These are phyloP conservation scores for Phytopythium oedochilum DNA, from an alignment of 352 stramenopile genomes.

Conservation along the genomic window DNA sequence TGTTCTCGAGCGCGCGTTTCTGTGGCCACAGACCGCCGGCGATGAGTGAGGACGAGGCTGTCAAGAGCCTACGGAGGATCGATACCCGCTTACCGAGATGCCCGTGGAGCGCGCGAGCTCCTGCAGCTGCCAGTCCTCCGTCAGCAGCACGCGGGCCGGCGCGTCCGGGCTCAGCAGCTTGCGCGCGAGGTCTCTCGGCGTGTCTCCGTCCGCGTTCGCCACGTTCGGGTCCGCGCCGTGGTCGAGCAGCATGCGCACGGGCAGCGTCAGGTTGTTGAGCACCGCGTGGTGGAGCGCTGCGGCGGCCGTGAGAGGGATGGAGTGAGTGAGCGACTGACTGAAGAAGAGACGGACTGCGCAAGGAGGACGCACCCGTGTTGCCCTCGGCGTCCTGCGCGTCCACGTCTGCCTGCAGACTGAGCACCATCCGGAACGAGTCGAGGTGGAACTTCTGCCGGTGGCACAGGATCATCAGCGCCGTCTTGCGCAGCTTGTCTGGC, in stretches of 20 bases:
- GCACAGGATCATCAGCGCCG: constrained; percentile 69
- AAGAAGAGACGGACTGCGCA: background rate
- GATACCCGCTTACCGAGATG: constrained; percentile 22
- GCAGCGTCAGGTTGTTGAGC: constrained; percentile 51
- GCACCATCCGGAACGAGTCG: constrained; percentile 77
- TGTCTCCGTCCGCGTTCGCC: constrained; percentile 38
- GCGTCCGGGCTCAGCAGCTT: constrained; percentile 30
- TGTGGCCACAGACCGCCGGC: constrained; percentile 2
- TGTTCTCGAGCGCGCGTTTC: constrained; percentile 57
- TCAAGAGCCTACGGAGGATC: background rate
- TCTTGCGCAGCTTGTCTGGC: constrained; percentile 33
- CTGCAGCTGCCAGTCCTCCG: constrained; percentile 52
- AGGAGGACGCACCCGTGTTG: constrained; percentile 46
- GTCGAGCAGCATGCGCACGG: constrained; percentile 70
- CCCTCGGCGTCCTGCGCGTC: constrained; percentile 52
- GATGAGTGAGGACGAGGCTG: background rate
- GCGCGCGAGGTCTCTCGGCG: constrained; percentile 40
- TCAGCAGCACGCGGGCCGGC: constrained; percentile 35
- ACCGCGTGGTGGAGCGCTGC: constrained; percentile 63
- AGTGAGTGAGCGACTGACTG: background rate
- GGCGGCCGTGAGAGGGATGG: background rate
- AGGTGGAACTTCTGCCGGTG: constrained; percentile 71
- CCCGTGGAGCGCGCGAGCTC: constrained; percentile 28
- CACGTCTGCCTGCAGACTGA: constrained; percentile 55
- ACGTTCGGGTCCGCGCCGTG: constrained; percentile 36